phyloP scores from a whole-genome alignment of 2,329 filamentous ascomycete genomes.

The Coniochaeta sp. region DNA sequence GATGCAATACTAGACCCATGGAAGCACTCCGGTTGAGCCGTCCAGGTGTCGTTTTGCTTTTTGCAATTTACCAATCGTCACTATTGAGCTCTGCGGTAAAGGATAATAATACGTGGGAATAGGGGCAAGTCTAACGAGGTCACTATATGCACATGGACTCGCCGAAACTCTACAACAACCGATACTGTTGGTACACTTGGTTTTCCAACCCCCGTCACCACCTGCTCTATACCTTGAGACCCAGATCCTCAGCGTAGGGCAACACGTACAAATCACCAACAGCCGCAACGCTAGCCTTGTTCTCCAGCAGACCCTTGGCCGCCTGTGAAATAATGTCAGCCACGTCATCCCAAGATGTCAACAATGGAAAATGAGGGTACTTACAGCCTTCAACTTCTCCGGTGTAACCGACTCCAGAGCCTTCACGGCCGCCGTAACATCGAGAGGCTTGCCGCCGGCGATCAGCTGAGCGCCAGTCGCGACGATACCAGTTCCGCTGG shows the following conservation, averaged over 20 bases:
- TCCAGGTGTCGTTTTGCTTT: too few species aligned
- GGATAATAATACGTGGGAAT: constrained; percentile 6
- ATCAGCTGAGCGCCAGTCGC: constrained; percentile 80
- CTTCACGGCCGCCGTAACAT: constrained; percentile 74
- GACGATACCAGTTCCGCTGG: constrained; percentile 69
- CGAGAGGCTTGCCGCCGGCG: constrained; percentile 73
- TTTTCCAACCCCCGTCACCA: constrained; percentile 16
- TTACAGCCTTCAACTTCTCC: constrained; percentile 79
- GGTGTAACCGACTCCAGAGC: constrained; percentile 73
- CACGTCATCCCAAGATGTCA: neutral
- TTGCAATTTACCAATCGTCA: too few species aligned
- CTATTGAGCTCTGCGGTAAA: too few species aligned
- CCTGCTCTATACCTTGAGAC: constrained; percentile 75
- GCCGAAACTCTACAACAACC: constrained; percentile 30
- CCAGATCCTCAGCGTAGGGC: constrained; percentile 90
- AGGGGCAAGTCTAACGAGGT: constrained; percentile 28
- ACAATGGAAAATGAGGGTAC: constrained; percentile 21
- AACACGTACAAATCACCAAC: constrained; percentile 89
- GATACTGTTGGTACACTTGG: constrained; percentile 33
- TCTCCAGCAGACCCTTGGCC: constrained; percentile 79
- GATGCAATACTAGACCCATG: constrained; percentile 3
- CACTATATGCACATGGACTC: constrained; percentile 39
- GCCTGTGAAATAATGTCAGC: constrained; percentile 48
- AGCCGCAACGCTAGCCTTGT: constrained; percentile 81
- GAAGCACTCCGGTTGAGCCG: too few species aligned